Evolutionary conservation across 768 basidiomycete genomes (phyloP), one percentile per base, ranked within the genome.

Genomic region (Rhizopogon vulgaris): DNA sequence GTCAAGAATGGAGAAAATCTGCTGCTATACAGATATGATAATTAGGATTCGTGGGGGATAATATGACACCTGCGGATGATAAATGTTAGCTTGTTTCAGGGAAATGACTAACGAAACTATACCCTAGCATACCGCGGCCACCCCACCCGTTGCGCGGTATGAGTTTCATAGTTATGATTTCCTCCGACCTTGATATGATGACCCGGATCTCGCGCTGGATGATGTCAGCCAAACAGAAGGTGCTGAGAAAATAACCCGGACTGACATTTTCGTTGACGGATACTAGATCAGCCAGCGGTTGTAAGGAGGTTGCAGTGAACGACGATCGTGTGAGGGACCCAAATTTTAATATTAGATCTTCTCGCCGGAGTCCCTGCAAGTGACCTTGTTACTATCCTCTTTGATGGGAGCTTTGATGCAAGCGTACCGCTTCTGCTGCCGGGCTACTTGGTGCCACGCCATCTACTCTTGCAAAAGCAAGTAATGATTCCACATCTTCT

Each of bases 91-190:
- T 24, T 30, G 36, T 53, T 17, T n/a, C 30, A 9, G 9, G 22
- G 7, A 9, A 50, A 43, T 36, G 37, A 41, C 12, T 42, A 2
- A 7, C 39, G 18, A 39, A 41, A n/a, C 40, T 82, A 60, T 56
- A 90, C 86, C 93, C 93, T 39, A 96, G 71, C 65, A 86, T 73
- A 8, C 93, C 93, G 53, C 90, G 74, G 9, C 93, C 93, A 55
- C 90, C 91, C 93, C 93, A 96, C 6, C 84, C 84, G 52, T 75
- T 79, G 46, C 80, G 68, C 6, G 91, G 90, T 3, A 73, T 84
- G 39, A 93, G 70, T n/a, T 67, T 76, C 52, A 91, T 60, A 17
- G 71, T 71, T 12, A 80, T 58, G 6, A 60, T 64, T 56, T 78
- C 65, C 3, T 66, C 74, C 5, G 71, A 66, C 28, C 88, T 80